Conservation (phyloP, 768 basidiomycete genomes). For the Trametes cingulata region DNA sequence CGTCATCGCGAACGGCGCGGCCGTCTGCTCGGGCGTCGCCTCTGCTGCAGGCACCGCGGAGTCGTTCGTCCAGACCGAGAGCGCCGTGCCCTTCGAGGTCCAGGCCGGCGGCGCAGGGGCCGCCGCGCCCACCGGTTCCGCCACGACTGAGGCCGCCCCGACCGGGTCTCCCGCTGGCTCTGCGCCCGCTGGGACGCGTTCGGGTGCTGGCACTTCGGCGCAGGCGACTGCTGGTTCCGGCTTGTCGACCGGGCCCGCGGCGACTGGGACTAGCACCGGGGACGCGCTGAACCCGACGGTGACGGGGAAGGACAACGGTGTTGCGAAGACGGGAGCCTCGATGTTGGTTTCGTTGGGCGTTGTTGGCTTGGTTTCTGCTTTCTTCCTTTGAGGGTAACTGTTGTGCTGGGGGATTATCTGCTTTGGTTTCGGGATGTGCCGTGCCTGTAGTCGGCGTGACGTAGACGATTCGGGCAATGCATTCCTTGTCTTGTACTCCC, state of each 20-base stretch:
- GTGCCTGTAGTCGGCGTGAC: no score
- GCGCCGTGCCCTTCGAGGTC: conserved; percentile 28
- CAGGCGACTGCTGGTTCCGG: conserved; percentile 5
- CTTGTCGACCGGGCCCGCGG: neutral
- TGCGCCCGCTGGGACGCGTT: neutral
- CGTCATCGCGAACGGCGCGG: conserved; percentile 25
- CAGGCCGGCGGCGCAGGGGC: conserved; percentile 22
- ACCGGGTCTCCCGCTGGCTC: neutral
- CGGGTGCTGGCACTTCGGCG: neutral
- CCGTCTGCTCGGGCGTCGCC: conserved; percentile 31
- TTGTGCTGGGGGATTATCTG: neutral
- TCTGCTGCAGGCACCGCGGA: neutral
- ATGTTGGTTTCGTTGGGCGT: conserved; percentile 5
- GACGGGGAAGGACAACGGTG: conserved; percentile 7
- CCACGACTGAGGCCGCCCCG: neutral
- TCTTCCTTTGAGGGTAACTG: conserved; percentile 14
- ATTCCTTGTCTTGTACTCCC: no score
- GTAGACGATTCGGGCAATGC: no score
- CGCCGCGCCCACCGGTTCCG: conserved; percentile 1
- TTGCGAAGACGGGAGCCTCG: conserved; percentile 1
- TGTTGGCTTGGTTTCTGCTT: conserved; percentile 9
- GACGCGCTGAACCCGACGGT: neutral
- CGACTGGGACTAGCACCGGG: neutral
- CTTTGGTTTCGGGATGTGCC: neutral
- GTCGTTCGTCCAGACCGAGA: conserved; percentile 8